phyloP scores from a whole-genome alignment of 2,329 filamentous ascomycete genomes.

The Xylariaceae sp. region DNA sequence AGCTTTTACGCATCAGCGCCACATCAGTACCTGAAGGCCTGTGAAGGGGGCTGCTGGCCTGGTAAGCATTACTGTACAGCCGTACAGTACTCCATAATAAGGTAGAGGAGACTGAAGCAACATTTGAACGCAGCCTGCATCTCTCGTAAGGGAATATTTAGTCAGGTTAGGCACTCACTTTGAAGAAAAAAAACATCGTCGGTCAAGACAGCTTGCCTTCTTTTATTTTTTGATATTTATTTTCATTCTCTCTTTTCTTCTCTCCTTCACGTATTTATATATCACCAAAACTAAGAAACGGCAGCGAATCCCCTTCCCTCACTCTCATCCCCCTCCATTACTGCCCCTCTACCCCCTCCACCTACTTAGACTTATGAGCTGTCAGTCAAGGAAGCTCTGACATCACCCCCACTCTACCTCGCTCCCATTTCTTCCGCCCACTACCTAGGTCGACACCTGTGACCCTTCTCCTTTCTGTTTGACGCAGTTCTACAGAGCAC shows the following conservation, averaged over 20 bases:
- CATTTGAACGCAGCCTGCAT: conserved; percentile 26
- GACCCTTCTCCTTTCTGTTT: conserved; percentile 11
- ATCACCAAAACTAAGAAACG: not conserved
- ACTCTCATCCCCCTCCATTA: not conserved
- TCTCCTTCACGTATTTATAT: not conserved
- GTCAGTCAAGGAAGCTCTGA: conserved; percentile 34
- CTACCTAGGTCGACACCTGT: not conserved
- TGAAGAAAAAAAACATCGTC: conserved; percentile 5
- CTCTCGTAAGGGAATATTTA: conserved; percentile 24
- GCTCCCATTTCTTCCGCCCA: conserved; percentile 19
- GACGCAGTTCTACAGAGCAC: conserved; percentile 9
- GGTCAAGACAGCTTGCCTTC: too few species aligned
- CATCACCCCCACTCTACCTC: conserved; percentile 38
- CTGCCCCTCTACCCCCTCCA: conserved; percentile 5
- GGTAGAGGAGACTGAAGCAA: conserved; percentile 29
- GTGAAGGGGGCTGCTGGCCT: conserved; percentile 7
- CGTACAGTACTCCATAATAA: conserved; percentile 10
- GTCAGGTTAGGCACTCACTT: conserved; percentile 15
- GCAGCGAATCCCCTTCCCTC: not conserved
- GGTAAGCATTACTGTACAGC: conserved; percentile 27
- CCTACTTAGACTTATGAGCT: conserved; percentile 10
- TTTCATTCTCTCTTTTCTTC: not conserved
- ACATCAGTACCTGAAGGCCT: conserved; percentile 5
- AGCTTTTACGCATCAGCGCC: conserved; percentile 12
- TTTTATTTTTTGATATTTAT: too few species aligned